These are phyloP conservation scores for Rubroshorea leprosula DNA, from an alignment of 345 rosid species.

Conservation along the genomic window DNA sequence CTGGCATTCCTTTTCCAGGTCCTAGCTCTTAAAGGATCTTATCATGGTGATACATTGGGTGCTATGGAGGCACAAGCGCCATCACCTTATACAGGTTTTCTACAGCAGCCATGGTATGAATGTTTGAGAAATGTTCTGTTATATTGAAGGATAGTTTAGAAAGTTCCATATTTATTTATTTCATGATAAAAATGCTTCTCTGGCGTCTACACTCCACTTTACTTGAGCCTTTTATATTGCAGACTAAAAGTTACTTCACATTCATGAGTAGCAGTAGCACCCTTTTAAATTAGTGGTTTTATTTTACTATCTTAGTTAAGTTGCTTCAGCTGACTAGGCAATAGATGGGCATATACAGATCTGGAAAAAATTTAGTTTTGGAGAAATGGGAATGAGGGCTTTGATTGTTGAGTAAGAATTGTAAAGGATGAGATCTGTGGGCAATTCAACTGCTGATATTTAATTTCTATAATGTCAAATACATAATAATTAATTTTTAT, in stretches of 20 bases:
- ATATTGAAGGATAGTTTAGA: neutral
- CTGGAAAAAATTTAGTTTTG: no score
- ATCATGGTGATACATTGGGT: conserved; percentile 97
- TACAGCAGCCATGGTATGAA: conserved; percentile 89
- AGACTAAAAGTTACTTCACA: no score
- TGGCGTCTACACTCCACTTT: conserved; percentile 2
- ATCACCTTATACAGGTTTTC: conserved; percentile 79
- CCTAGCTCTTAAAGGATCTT: conserved; percentile 86
- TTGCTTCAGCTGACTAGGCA: neutral
- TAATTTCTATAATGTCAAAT: neutral
- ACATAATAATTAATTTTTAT: neutral
- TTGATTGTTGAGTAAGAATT: neutral
- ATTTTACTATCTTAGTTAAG: no score
- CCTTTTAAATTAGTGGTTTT: no score
- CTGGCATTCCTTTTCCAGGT: conserved; percentile 38
- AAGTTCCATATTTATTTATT: conserved; percentile 6
- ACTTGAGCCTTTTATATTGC: neutral
- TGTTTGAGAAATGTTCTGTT: neutral
- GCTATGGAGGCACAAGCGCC: conserved; percentile 99
- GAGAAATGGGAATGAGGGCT: neutral
- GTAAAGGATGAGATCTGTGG: neutral
- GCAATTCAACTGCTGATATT: neutral
- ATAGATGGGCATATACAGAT: neutral
- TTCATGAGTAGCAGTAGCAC: no score
- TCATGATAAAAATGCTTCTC: neutral